Percentiles rank a stretch among this genome's conserved stretches.
Evolutionary conservation across 2,329 filamentous ascomycete species (phyloP).

Genomic region (Neonectria coccinea): DNA sequence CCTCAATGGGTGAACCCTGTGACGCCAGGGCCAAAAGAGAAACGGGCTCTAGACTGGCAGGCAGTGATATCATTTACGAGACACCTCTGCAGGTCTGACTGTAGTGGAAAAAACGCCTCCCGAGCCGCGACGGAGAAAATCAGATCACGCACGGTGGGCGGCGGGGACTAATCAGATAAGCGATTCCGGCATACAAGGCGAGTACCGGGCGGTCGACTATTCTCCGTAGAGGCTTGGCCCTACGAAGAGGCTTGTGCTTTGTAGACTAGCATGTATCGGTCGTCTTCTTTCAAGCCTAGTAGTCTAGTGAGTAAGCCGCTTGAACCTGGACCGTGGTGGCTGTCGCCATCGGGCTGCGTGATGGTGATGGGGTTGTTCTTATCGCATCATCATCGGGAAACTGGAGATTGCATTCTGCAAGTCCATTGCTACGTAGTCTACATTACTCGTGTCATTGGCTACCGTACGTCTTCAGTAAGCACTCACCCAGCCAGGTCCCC

Average conservation of each 20-base stretch:
- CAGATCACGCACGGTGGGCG: background rate
- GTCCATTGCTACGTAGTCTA: too few species aligned
- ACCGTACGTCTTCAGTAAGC: too few species aligned
- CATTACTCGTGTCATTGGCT: too few species aligned
- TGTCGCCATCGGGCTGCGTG: background rate
- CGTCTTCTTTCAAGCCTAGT: too few species aligned
- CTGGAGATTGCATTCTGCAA: background rate
- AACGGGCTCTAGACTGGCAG: too few species aligned
- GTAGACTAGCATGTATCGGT: background rate
- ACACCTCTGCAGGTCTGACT: background rate
- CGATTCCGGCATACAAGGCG: background rate
- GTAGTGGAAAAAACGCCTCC: background rate
- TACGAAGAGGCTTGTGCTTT: background rate
- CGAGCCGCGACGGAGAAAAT: background rate
- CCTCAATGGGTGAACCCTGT: background rate
- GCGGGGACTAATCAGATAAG: background rate
- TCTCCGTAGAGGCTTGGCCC: background rate
- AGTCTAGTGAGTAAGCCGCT: too few species aligned
- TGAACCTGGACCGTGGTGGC: too few species aligned
- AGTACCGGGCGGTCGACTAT: background rate
- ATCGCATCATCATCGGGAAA: background rate
- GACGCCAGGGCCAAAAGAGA: background rate
- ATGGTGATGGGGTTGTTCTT: background rate
- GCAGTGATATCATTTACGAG: background rate
- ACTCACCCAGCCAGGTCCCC: too few species aligned